Percentiles rank a stretch among this genome's conserved stretches.
These are phyloP conservation scores for Sarocladiaceae sp. DNA, from an alignment of 2,329 filamentous ascomycete genomes.

Conservation along the genomic window DNA sequence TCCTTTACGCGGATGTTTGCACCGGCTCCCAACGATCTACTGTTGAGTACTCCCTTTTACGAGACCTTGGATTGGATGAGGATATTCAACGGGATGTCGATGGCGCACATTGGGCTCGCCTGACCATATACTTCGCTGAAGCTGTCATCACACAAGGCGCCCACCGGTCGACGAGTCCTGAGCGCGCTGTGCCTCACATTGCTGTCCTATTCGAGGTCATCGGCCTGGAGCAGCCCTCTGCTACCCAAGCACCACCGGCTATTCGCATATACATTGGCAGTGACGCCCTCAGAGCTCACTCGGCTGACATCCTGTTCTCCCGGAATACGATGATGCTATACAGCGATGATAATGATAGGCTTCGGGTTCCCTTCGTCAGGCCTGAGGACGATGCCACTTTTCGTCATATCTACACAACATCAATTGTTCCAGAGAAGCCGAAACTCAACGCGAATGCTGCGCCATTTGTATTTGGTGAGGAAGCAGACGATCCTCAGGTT, in stretches of 20 bases:
- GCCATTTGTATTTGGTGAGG: slow-evolving; percentile 34
- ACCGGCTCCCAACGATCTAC: slow-evolving; percentile 84
- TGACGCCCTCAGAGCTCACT: slow-evolving; percentile 78
- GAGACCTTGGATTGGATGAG: slow-evolving; percentile 64
- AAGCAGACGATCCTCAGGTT: slow-evolving; percentile 17
- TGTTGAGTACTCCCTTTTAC: slow-evolving; percentile 69
- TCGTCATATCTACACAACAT: slow-evolving; percentile 65
- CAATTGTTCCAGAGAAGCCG: slow-evolving; percentile 46
- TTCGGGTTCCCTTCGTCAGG: slow-evolving; percentile 85
- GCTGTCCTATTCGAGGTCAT: slow-evolving; percentile 71
- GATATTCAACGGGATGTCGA: slow-evolving; percentile 61
- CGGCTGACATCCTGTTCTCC: slow-evolving; percentile 86
- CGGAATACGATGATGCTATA: slow-evolving; percentile 84
- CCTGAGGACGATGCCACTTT: slow-evolving; percentile 82
- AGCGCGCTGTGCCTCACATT: slow-evolving; percentile 66
- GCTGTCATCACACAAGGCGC: slow-evolving; percentile 74
- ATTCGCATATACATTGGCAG: slow-evolving; percentile 89
- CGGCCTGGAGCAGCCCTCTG: slow-evolving; percentile 41
- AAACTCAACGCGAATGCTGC: slow-evolving; percentile 50
- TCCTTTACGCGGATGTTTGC: slow-evolving; percentile 88
- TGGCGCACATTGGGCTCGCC: slow-evolving; percentile 61
- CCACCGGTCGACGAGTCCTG: slow-evolving; percentile 65
- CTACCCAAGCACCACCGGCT: not conserved
- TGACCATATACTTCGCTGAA: slow-evolving; percentile 85
- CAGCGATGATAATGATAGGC: slow-evolving; percentile 77